These are phyloP conservation scores for Avena atlantica DNA, from an alignment of 176 grass and related monocot genomes.

Conservation along the genomic window DNA sequence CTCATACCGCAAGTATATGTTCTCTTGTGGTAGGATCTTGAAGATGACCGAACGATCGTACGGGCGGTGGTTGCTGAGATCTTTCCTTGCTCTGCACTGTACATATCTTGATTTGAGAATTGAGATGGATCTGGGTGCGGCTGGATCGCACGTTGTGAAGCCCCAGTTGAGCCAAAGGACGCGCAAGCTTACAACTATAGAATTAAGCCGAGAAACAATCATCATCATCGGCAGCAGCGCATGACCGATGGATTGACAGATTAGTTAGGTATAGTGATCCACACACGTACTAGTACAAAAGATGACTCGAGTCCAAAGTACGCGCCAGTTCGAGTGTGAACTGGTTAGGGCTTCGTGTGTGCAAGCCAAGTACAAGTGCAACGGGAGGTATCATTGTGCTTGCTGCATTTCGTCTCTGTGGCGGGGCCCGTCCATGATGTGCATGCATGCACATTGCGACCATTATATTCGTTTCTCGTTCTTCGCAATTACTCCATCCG, in stretches of 20 bases:
- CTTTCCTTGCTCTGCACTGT: too few species aligned
- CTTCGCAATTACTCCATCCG: too few species aligned
- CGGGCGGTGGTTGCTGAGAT: too few species aligned
- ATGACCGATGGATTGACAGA: background rate
- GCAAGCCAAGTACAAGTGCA: too few species aligned
- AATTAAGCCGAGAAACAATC: background rate
- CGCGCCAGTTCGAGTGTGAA: slow-evolving; percentile 27
- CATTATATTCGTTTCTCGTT: too few species aligned
- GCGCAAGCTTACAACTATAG: background rate
- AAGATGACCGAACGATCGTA: too few species aligned
- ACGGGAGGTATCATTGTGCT: background rate
- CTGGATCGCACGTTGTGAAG: slow-evolving; percentile 57
- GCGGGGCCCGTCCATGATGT: too few species aligned
- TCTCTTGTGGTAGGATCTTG: too few species aligned
- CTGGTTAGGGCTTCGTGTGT: background rate
- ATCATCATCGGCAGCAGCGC: background rate
- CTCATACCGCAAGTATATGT: too few species aligned
- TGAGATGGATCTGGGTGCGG: background rate
- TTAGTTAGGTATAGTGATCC: background rate
- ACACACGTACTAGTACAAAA: too few species aligned
- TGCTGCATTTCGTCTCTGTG: background rate
- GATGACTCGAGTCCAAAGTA: too few species aligned
- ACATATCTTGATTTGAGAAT: too few species aligned
- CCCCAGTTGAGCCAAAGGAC: slow-evolving; percentile 44
- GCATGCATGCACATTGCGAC: background rate